These are phyloP conservation scores for Escovopsis weberi DNA, from an alignment of 2,329 filamentous ascomycete genomes.

Conservation along the genomic window DNA sequence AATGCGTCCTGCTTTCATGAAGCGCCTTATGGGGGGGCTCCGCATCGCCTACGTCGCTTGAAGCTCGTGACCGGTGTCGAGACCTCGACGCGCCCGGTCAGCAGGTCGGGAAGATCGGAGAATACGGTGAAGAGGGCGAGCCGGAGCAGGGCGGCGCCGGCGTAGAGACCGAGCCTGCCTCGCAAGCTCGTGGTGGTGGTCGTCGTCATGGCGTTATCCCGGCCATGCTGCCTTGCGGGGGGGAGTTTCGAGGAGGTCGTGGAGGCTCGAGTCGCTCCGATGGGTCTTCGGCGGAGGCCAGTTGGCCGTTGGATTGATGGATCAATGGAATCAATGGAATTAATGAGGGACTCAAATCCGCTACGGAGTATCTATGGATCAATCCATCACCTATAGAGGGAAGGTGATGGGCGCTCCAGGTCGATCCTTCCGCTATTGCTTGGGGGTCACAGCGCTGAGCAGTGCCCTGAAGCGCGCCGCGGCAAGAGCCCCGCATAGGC, in stretches of 20 bases:
- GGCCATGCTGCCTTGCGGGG: slow-evolving; percentile 9
- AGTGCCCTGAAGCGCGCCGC: no score
- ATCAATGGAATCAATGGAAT: neutral
- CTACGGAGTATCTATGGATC: no score
- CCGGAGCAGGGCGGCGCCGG: slow-evolving; percentile 61
- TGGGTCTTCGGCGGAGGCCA: slow-evolving; percentile 11
- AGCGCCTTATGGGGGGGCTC: neutral
- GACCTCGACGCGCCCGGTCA: slow-evolving; percentile 87
- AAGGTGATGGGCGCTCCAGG: no score
- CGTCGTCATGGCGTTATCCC: slow-evolving; percentile 20
- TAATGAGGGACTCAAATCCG: no score
- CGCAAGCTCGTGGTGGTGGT: slow-evolving; percentile 23
- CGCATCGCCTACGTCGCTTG: slow-evolving; percentile 61
- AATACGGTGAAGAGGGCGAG: slow-evolving; percentile 69
- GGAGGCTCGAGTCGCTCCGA: no score
- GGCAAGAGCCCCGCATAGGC: no score
- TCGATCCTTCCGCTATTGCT: no score
- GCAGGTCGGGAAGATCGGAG: slow-evolving; percentile 66
- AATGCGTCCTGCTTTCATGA: neutral
- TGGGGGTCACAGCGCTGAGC: no score
- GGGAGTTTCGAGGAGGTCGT: neutral
- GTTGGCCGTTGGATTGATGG: slow-evolving; percentile 13
- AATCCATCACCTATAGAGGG: no score
- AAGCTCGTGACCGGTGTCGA: slow-evolving; percentile 96
- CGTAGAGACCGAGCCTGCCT: slow-evolving; percentile 46